phyloP scores from a whole-genome alignment of 2,329 filamentous ascomycete species.

The Colletotrichum echinochloae region DNA sequence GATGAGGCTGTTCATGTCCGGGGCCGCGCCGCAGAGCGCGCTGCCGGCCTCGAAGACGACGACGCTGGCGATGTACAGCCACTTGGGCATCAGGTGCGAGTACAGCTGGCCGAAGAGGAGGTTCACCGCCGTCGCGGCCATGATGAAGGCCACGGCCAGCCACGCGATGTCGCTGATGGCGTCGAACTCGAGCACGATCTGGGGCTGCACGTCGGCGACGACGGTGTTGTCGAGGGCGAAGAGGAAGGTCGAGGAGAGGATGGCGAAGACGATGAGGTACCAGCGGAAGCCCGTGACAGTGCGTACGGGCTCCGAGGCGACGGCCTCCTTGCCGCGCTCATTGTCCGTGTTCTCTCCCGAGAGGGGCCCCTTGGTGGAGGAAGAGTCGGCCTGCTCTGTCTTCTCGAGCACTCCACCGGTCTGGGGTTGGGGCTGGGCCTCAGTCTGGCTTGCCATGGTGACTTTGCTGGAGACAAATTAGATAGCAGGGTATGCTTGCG shows the following conservation, averaged over 20 bases:
- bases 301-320: not conserved
- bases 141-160: conserved; percentile 50
- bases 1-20: conserved; percentile 57
- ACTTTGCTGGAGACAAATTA: not conserved
- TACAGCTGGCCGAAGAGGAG: conserved; percentile 45
- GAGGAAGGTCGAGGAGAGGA: conserved; percentile 46
- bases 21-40: conserved; percentile 54
- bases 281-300: conserved; percentile 38
- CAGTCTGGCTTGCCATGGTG: not conserved
- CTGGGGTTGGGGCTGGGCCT: not conserved
- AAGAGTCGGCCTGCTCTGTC: conserved; percentile 4
- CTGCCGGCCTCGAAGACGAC: conserved; percentile 54
- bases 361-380: conserved; percentile 16
- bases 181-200: conserved; percentile 52
- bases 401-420: conserved; percentile 9
- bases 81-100: conserved; percentile 50
- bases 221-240: conserved; percentile 59
- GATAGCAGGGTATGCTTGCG: not conserved
- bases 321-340: conserved; percentile 9
- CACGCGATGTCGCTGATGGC: conserved; percentile 53
- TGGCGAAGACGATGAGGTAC: conserved; percentile 40
- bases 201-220: conserved; percentile 58
- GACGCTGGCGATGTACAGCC: conserved; percentile 48
- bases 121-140: conserved; percentile 24
- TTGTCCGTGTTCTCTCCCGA: conserved; percentile 27